Percentiles rank a stretch among this genome's conserved stretches.
Conservation (phyloP, 2,329 filamentous ascomycete species). For the Botrytis tulipae region DNA sequence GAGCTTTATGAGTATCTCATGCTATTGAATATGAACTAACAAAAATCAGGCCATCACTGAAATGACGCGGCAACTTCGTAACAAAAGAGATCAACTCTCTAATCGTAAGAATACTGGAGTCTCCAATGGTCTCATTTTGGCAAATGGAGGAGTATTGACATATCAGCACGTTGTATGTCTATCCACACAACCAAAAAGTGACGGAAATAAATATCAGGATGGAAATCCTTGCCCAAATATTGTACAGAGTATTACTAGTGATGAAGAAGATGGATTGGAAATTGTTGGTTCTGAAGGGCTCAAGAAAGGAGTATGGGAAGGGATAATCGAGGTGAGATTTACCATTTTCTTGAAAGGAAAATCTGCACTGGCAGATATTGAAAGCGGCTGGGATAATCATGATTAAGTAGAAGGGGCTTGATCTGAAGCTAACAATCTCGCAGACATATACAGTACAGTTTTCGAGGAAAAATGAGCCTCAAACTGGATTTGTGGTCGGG, state of each 20-base stretch:
- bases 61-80: conserved; percentile 51
- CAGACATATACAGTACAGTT: conserved; percentile 63
- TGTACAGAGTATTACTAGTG: conserved; percentile 38
- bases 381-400: neutral
- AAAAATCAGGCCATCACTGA: conserved; percentile 48
- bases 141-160: conserved; percentile 64
- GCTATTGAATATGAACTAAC: neutral
- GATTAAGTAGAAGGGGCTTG: neutral
- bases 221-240: conserved; percentile 45
- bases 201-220: conserved; percentile 45
- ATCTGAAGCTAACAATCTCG: neutral
- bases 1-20: neutral
- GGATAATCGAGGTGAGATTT: conserved; percentile 49
- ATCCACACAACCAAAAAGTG: conserved; percentile 45
- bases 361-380: neutral
- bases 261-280: neutral
- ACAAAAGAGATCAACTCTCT: conserved; percentile 38
- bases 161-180: conserved; percentile 63
- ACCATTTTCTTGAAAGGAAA: neutral
- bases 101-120: conserved; percentile 35
- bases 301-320: conserved; percentile 44
- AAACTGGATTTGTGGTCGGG: conserved; percentile 51
- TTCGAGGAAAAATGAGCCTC: conserved; percentile 49
- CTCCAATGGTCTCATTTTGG: conserved; percentile 56
- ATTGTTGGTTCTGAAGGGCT: conserved; percentile 24